Base-by-base conservation (phyloP, 2,329 filamentous ascomycete species). In the Passalora sequoiae region DNA sequence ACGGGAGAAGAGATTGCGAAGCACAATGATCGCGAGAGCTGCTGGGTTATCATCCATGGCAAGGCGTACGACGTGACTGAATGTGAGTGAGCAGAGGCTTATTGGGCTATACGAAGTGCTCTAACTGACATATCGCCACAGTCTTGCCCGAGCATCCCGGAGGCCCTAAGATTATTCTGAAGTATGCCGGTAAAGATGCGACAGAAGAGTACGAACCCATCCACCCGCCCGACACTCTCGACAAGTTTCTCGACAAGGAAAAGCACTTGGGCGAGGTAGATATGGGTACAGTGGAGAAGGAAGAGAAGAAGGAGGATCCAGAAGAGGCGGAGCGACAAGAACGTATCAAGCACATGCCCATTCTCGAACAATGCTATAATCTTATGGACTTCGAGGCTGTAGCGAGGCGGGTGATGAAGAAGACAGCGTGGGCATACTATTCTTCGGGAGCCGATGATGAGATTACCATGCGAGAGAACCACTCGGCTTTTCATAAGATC, bases 341-440 rank as follows among this genome's bases (percentile, higher is more conserved):
- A 50, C 50, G 62, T 19, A 60, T 66, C 40, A 56, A 84, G 89
- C 63, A 76, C 47, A 94, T 89, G 80, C 89, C 89, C 0, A 72
- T 81, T 35, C 71, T 96, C 47, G 83, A 86, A 54, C 85, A 94
- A 64, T 95, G 89, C 72, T 95, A 89, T 68, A 96, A 96, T 64
- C 69, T 96, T 48, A 79, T 92, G 70, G 92, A 98, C 69, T 98
- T 98, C 65, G 92, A 98, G 74, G 81, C 87, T 3, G 91, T 97
- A 25, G 92, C 92, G 4, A 81, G 84, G 58, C 75, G 80, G 28
- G 80, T 94, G 44, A 96, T 97, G 91, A 96, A 94, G 77, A 94
- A 86, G 72, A 84, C 83, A 1, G 91, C 91, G 0, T 98, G 92
- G 92, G 92, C 86, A 19, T 98, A 98, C 71, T 98, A 98, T 67